Base-by-base conservation (phyloP, 805 yeast species). In the Hemisphaericaspora nanyangensis region DNA sequence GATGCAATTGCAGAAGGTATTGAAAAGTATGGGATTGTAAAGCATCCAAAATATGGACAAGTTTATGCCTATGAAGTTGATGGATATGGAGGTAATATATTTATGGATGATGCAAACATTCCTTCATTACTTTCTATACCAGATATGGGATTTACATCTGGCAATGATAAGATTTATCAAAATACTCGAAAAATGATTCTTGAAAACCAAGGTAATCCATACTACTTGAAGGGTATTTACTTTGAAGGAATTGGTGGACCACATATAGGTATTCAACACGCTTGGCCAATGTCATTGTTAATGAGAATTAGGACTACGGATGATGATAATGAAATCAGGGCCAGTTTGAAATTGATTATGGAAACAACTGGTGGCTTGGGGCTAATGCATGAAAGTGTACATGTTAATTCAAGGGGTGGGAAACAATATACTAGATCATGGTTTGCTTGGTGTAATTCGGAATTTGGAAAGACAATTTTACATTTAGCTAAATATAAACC, bases 381-480 rank as follows among this genome's bases (percentile, higher is more conserved):
- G 0, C 67, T 88, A 40, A 80, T 88, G 77, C 96, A 88, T 56
- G 96, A 88, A 63, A 74, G 84, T 41, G 78, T 88, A 3, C 64
- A 83, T 42, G 95, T 87, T 7, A 71, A 80, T 48, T 62, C 72
- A 5, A 65, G 65, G 2, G 42, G 47, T 2, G 80, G 77, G 1
- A 40, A 44, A 7, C 60, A 58, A n/a, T 89, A 60, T 55, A 85
- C 95, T 0, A 66, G 96, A 43, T 77, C 93, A 2, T 88, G 96
- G 96, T 89, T 89, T 65, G 83, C 95, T 5, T 88, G 96, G 96
- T 85, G 95, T 49, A 88, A 88, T 55, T 80, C 95, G 1, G 96
- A 89, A 60, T 86, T 88, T 63, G 96, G 89, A 16, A 85, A 85
- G 58, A 82, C 95, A 1, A 81, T 88, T n/a, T 57, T 88, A 33